Evolutionary conservation across 2,329 filamentous ascomycete genomes (phyloP), one percentile per base, ranked within the genome.

Genomic region (Aureobasidium sp.): DNA sequence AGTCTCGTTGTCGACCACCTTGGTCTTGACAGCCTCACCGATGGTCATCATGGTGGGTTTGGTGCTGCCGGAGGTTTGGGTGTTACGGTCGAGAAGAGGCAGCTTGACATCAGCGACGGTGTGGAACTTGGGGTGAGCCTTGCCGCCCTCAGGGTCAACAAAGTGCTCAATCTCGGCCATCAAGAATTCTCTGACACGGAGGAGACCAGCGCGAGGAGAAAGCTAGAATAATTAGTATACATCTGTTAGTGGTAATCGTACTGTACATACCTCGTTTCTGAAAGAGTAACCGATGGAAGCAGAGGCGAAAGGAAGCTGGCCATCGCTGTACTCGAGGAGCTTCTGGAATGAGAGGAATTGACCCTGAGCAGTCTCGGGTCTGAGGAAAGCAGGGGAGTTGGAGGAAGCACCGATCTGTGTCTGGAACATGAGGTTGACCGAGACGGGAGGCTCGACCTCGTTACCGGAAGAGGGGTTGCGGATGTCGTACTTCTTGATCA

Each of bases 91-190:
- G 51, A 99, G 84, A 29, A 99, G 84, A 61, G 87, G 84, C 63
- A 99, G 82, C 79, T 96, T 88, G 51, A 94, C 78, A 68, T 96
- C 81, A 72, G 90, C 87, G 63, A 99, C 87, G 70, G 96, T 90
- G 50, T 85, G 77, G 77, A 99, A 99, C 62, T 92, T 88, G 59
- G 83, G 78, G 75, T 99, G 94, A 79, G 94, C 95, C 85, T 99
- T 99, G 77, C 92, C 91, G 72, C 91, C 86, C 71, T 94, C 82
- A 12, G 94, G 94, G 71, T 99, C 94, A 68, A 99, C 94, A 73
- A 90, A 99, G 76, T 99, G 94, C 80, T 99, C 94, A 69, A 99
- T 96, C 78, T 99, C 94, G 27, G 93, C 94, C 94, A 99, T 97
- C 70, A 97, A 78, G 79, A 99, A 97, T 76, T 99, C 94, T 70